Evolutionary conservation across 1,139 yeast genomes (phyloP).

Genomic region (Lizanozyma gosingica): DNA sequence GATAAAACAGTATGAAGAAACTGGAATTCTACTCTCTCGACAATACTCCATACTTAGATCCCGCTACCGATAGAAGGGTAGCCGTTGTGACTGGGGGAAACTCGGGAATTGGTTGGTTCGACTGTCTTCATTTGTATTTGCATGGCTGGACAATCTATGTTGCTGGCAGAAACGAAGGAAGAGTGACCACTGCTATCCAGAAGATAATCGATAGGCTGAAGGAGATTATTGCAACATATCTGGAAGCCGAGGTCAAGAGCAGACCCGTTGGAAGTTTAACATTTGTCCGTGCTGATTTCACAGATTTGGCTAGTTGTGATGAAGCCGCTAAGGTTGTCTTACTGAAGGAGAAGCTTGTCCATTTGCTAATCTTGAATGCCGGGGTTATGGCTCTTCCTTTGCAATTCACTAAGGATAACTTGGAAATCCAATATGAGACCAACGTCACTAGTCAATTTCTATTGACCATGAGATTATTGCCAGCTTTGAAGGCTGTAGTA

Average conservation of each 20-base stretch:
- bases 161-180: constrained; percentile 56
- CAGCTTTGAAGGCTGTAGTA: constrained; percentile 16
- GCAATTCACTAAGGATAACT: constrained; percentile 26
- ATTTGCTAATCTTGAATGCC: constrained; percentile 32
- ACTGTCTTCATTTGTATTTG: constrained; percentile 63
- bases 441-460: constrained; percentile 28
- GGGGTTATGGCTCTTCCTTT: constrained; percentile 34
- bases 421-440: constrained; percentile 36
- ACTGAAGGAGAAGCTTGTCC: constrained; percentile 4
- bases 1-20: neutral
- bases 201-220: constrained; percentile 48
- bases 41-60: constrained; percentile 27
- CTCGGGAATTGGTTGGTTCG: constrained; percentile 72
- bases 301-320: constrained; percentile 18
- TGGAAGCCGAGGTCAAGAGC: constrained; percentile 6
- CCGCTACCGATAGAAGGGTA: constrained; percentile 39
- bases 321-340: neutral
- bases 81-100: constrained; percentile 77
- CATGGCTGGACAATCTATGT: constrained; percentile 74
- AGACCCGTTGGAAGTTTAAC: constrained; percentile 1
- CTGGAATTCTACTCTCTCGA: neutral
- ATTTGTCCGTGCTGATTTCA: constrained; percentile 1
- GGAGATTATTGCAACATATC: constrained; percentile 15
- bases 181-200: constrained; percentile 47
- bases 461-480: constrained; percentile 23